These are phyloP conservation scores for Vanilla planifolia DNA, from an alignment of 106 monocot genomes.

Conservation along the genomic window DNA sequence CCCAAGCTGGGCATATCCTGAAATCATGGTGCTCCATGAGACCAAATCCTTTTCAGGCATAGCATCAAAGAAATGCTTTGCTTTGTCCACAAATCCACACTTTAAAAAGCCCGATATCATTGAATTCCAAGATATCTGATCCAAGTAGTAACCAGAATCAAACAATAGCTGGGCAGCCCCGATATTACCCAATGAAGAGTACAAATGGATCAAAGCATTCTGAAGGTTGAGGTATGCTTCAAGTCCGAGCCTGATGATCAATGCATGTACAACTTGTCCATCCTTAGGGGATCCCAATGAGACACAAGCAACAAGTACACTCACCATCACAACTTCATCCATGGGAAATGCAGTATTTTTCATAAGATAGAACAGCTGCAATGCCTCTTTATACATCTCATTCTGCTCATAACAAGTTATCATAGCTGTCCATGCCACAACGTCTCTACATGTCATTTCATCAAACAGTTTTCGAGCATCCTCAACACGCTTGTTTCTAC, in stretches of 20 bases:
- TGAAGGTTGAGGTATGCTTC: slow-evolving; percentile 51
- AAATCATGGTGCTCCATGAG: slow-evolving; percentile 83
- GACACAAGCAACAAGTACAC: slow-evolving; percentile 58
- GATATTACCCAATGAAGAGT: slow-evolving; percentile 40
- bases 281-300: slow-evolving; percentile 14
- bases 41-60: slow-evolving; percentile 70
- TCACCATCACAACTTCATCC: slow-evolving; percentile 69
- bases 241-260: slow-evolving; percentile 43
- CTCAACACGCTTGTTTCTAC: slow-evolving; percentile 14
- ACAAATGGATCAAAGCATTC: slow-evolving; percentile 85
- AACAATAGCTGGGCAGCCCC: slow-evolving; percentile 42
- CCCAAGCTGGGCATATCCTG: slow-evolving; percentile 61
- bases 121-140: slow-evolving; percentile 90
- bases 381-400: slow-evolving; percentile 47
- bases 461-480: slow-evolving; percentile 67
- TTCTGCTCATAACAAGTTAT: slow-evolving; percentile 78
- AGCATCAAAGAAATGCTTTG: slow-evolving; percentile 35
- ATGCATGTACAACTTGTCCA: slow-evolving; percentile 53
- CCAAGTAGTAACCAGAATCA: slow-evolving; percentile 29
- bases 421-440: slow-evolving; percentile 80
- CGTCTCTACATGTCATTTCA: slow-evolving; percentile 39
- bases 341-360: slow-evolving; percentile 18
- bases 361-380: slow-evolving; percentile 57
- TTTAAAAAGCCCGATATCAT: slow-evolving; percentile 75
- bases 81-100: slow-evolving; percentile 39